Conservation (phyloP, 2,329 filamentous ascomycete species). For the Clathrospora elynae region DNA sequence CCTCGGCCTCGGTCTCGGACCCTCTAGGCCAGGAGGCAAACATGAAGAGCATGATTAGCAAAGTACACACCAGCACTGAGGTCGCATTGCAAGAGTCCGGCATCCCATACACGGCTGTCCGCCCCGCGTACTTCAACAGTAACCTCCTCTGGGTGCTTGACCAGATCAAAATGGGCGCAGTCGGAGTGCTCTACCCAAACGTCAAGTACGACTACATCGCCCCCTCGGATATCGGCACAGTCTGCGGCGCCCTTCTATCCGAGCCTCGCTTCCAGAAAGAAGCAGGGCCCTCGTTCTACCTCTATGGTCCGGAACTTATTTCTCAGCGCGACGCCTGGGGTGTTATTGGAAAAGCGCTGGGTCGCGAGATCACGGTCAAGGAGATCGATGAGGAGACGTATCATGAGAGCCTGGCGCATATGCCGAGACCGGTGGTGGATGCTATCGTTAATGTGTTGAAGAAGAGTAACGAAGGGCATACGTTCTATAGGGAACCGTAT, state of each 20-base stretch:
- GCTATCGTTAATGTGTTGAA: constrained; percentile 46
- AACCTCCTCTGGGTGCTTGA: constrained; percentile 46
- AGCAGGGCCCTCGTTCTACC: constrained; percentile 33
- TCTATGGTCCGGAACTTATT: constrained; percentile 48
- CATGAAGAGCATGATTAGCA: constrained; percentile 1
- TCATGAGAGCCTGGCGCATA: constrained; percentile 1
- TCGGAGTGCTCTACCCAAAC: constrained; percentile 40
- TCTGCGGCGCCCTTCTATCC: constrained; percentile 49
- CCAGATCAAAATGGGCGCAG: constrained; percentile 38
- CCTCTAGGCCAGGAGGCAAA: constrained; percentile 5
- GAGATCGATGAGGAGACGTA: constrained; percentile 6
- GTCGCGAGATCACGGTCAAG: constrained; percentile 7
- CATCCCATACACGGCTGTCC: constrained; percentile 49
- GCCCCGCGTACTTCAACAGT: constrained; percentile 54
- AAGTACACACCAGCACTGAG: constrained; percentile 54
- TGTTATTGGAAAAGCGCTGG: constrained; percentile 8
- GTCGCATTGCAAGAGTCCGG: constrained; percentile 51
- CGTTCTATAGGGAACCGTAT: constrained; percentile 30
- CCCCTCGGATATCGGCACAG: constrained; percentile 54
- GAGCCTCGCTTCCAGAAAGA: constrained; percentile 30
- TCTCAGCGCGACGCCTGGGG: constrained; percentile 16
- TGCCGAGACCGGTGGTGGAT: constrained; percentile 8
- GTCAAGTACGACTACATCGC: constrained; percentile 50
- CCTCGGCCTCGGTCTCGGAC: constrained; percentile 15
- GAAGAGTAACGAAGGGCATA: constrained; percentile 61